Evolutionary conservation across 805 yeast species (phyloP).

Genomic region (Schwanniomyces yamadae): DNA sequence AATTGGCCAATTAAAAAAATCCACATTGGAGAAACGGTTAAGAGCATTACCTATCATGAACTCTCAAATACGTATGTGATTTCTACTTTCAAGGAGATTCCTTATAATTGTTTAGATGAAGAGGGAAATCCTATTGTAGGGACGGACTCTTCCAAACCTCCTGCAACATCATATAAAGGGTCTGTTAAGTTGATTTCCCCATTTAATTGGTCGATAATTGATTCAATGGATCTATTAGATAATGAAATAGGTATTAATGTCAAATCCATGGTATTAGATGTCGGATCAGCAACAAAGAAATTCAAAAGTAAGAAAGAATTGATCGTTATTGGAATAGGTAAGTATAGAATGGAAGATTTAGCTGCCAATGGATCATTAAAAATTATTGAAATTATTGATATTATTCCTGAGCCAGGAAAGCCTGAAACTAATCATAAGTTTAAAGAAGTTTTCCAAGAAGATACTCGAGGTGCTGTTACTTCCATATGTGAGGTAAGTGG

Average conservation of each 20-base stretch:
- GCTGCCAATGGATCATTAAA: conserved; percentile 77
- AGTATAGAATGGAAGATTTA: conserved; percentile 74
- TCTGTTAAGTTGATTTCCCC: conserved; percentile 69
- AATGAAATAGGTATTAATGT: conserved; percentile 63
- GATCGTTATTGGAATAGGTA: conserved; percentile 76
- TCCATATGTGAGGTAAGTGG: conserved; percentile 80
- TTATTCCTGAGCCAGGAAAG: conserved; percentile 84
- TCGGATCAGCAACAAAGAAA: conserved; percentile 39
- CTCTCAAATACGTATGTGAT: conserved; percentile 59
- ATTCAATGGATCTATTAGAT: conserved; percentile 60
- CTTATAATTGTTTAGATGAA: conserved; percentile 69
- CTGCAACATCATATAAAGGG: conserved; percentile 60
- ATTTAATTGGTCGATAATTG: conserved; percentile 72
- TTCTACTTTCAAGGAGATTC: conserved; percentile 57
- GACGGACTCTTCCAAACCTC: conserved; percentile 46
- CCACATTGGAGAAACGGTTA: conserved; percentile 59
- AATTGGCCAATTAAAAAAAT: conserved; percentile 58
- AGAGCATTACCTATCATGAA: conserved; percentile 68
- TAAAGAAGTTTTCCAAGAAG: conserved; percentile 70
- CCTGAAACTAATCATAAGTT: conserved; percentile 83
- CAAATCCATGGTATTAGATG: conserved; percentile 52
- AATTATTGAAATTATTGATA: conserved; percentile 71
- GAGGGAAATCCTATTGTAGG: conserved; percentile 69
- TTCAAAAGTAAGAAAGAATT: conserved; percentile 59
- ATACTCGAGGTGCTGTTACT: conserved; percentile 80